A percentile compares a stretch with the other conserved stretches of the same genome.
Conservation (phyloP, 2,329 filamentous ascomycete species). For the Chrysosporium keratinophilum region DNA sequence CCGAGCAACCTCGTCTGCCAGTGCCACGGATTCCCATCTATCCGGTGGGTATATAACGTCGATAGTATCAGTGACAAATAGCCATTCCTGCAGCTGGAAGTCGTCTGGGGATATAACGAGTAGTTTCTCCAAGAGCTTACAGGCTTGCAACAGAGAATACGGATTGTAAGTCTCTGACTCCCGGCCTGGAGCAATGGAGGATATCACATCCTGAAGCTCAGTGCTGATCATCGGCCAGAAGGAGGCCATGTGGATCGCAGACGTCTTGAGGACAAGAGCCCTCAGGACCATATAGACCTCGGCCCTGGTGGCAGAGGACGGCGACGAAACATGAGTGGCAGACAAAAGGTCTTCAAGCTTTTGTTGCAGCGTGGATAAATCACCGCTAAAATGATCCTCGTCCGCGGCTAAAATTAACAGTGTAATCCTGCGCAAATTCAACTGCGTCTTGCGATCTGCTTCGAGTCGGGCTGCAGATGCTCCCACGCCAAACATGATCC, state of each 20-base stretch:
- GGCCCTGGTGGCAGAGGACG: constrained; percentile 76
- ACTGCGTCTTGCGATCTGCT: constrained; percentile 82
- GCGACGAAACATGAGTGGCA: constrained; percentile 78
- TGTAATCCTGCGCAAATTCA: constrained; percentile 74
- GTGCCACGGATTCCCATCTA: constrained; percentile 57
- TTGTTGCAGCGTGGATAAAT: constrained; percentile 63
- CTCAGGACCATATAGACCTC: constrained; percentile 85
- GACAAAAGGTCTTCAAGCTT: constrained; percentile 77
- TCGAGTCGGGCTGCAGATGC: constrained; percentile 89
- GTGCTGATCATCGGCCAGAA: constrained; percentile 85
- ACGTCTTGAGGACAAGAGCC: constrained; percentile 68
- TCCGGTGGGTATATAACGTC: constrained; percentile 81
- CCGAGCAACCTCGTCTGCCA: constrained; percentile 77
- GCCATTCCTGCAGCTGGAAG: constrained; percentile 96
- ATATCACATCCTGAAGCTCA: constrained; percentile 71
- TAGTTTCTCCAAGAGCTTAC: constrained; percentile 85
- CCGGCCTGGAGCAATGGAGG: constrained; percentile 59
- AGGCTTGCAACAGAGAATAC: constrained; percentile 71
- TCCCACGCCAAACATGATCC: constrained; percentile 97
- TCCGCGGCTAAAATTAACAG: constrained; percentile 67
- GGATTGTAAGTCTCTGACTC: constrained; percentile 69
- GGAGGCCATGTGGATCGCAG: constrained; percentile 65
- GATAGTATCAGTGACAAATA: constrained; percentile 93
- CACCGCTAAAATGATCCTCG: constrained; percentile 67
- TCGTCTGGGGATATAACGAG: constrained; percentile 81